Evolutionary conservation across 148 eudicot genomes (phyloP).

Genomic region (Persicaria tinctoria): DNA sequence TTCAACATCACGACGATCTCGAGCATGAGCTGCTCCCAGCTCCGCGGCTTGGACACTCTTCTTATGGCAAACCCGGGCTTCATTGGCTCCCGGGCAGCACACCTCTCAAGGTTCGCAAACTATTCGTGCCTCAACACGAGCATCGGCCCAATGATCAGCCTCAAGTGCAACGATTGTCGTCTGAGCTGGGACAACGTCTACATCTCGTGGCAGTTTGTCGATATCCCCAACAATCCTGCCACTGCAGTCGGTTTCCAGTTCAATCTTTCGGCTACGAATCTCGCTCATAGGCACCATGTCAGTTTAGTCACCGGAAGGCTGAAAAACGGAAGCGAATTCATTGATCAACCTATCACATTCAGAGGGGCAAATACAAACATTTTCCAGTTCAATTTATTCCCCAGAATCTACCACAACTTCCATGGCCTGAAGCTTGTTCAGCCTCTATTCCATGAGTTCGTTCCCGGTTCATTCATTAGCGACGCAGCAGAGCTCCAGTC

Average conservation of each 20-base stretch:
- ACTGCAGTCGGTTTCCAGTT: slow-evolving; percentile 81
- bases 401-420: slow-evolving; percentile 57
- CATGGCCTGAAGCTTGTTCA: slow-evolving; percentile 75
- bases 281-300: slow-evolving; percentile 38
- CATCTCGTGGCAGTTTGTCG: slow-evolving; percentile 83
- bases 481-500: slow-evolving; percentile 50
- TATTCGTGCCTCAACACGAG: slow-evolving; percentile 73
- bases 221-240: slow-evolving; percentile 77
- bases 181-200: slow-evolving; percentile 46
- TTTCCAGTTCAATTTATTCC: slow-evolving; percentile 84
- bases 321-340: slow-evolving; percentile 44
- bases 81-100: slow-evolving; percentile 42
- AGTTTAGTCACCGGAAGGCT: slow-evolving; percentile 71
- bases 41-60: slow-evolving; percentile 59
- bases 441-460: slow-evolving; percentile 82
- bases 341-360: slow-evolving; percentile 41
- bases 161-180: slow-evolving; percentile 55
- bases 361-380: slow-evolving; percentile 67
- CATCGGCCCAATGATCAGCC: slow-evolving; percentile 56
- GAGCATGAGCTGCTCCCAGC: slow-evolving; percentile 71
- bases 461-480: slow-evolving; percentile 69
- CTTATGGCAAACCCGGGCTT: slow-evolving; percentile 61
- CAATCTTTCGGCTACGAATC: slow-evolving; percentile 68
- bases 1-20: slow-evolving; percentile 85
- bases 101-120: slow-evolving; percentile 58